Conservation (phyloP, 192 early-diverging fungal genomes). For the Coemansia sp. region DNA sequence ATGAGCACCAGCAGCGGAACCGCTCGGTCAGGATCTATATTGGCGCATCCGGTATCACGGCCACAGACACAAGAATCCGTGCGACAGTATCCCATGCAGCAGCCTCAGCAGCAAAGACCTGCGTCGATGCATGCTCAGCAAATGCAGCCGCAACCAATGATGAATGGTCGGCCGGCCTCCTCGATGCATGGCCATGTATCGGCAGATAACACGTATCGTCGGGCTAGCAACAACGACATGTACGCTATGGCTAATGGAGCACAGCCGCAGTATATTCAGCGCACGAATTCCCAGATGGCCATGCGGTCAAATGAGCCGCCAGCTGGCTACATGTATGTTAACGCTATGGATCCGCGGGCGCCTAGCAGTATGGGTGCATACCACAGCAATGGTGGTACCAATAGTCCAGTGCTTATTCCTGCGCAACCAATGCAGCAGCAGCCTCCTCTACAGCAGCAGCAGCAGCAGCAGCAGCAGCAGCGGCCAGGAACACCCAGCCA, state of each 20-base stretch:
- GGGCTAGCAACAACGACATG: slow-evolving; percentile 50
- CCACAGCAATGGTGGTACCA: slow-evolving; percentile 7
- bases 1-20: slow-evolving; percentile 22
- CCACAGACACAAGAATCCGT: slow-evolving; percentile 30
- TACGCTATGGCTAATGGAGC: slow-evolving; percentile 18
- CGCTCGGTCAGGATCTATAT: slow-evolving; percentile 24
- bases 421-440: slow-evolving; percentile 8
- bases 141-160: slow-evolving; percentile 13
- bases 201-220: slow-evolving; percentile 25
- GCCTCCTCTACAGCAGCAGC: background rate
- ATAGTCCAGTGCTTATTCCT: slow-evolving; percentile 12
- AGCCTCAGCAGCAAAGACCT: background rate
- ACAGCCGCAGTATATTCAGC: slow-evolving; percentile 19
- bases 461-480: slow-evolving; percentile 7
- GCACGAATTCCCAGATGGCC: slow-evolving; percentile 21
- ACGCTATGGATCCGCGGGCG: slow-evolving; percentile 12
- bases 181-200: slow-evolving; percentile 32
- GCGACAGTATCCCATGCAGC: slow-evolving; percentile 32
- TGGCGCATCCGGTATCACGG: slow-evolving; percentile 10
- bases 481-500: slow-evolving; percentile 22
- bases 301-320: slow-evolving; percentile 9
- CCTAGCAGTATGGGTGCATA: slow-evolving; percentile 29
- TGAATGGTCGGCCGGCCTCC: slow-evolving; percentile 33
- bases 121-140: background rate
- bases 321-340: slow-evolving; percentile 7